phyloP scores from a whole-genome alignment of 805 yeast genomes.

The Wickerhamomyces silvicola region DNA sequence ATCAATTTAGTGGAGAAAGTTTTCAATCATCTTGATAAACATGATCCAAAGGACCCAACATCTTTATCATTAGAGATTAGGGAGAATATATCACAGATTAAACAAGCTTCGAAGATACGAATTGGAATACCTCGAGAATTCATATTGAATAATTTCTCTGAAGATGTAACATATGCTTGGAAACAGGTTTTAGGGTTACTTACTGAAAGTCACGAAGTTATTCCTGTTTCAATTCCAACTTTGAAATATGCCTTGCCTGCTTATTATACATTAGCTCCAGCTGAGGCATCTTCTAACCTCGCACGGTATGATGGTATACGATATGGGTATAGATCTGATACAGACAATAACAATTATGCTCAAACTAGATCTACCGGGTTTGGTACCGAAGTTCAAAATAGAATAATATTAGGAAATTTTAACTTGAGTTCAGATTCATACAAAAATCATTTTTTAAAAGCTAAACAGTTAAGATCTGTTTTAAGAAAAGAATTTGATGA shows the following conservation, averaged over 20 bases:
- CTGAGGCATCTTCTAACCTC: slow-evolving; percentile 91
- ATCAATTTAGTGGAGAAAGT: slow-evolving; percentile 40
- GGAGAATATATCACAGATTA: slow-evolving; percentile 13
- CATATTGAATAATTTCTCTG: slow-evolving; percentile 46
- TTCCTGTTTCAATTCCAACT: slow-evolving; percentile 65
- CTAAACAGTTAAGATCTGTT: slow-evolving; percentile 56
- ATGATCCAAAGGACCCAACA: slow-evolving; percentile 80
- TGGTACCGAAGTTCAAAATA: slow-evolving; percentile 76
- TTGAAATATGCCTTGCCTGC: slow-evolving; percentile 63
- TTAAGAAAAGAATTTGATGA: slow-evolving; percentile 61
- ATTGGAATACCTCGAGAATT: slow-evolving; percentile 77
- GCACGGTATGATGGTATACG: slow-evolving; percentile 88
- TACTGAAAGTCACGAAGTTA: slow-evolving; percentile 37
- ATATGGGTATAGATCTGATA: slow-evolving; percentile 55
- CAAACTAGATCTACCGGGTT: slow-evolving; percentile 61
- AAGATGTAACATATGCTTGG: slow-evolving; percentile 43
- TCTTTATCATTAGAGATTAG: slow-evolving; percentile 37
- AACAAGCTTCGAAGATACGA: slow-evolving; percentile 19
- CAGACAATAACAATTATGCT: slow-evolving; percentile 38
- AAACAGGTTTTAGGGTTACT: slow-evolving; percentile 37
- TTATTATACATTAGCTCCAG: slow-evolving; percentile 82
- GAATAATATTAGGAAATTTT: slow-evolving; percentile 82
- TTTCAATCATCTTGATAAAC: slow-evolving; percentile 47
- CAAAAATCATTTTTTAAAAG: slow-evolving; percentile 68
- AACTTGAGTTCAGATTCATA: slow-evolving; percentile 70